phyloP scores from a whole-genome alignment of 768 basidiomycete species.

The Phlegmacium glaucopus region DNA sequence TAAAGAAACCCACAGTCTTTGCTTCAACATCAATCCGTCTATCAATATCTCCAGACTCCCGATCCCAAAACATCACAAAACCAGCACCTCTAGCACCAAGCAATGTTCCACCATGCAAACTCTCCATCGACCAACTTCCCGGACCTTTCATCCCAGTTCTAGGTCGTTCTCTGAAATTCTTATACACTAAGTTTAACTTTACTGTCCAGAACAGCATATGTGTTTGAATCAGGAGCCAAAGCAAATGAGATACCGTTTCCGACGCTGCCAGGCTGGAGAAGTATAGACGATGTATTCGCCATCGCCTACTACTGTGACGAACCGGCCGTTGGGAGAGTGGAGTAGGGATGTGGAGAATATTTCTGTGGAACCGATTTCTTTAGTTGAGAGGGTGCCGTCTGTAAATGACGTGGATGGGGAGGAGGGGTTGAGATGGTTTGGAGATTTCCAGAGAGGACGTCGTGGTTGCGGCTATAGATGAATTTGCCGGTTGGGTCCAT shows the following conservation, averaged over 20 bases:
- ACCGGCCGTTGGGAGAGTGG: conserved; percentile 95
- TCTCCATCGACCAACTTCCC: conserved; percentile 82
- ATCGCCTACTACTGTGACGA: conserved; percentile 95
- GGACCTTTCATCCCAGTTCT: conserved; percentile 71
- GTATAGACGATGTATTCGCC: too few species aligned
- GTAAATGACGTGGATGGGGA: conserved; percentile 27
- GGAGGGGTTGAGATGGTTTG: conserved; percentile 39
- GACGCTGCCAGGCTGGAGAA: conserved; percentile 94
- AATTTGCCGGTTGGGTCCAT: conserved; percentile 95
- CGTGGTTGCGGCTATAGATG: too few species aligned
- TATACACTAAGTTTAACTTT: conserved; percentile 84
- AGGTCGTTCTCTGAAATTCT: conserved; percentile 87
- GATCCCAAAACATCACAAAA: conserved; percentile 93
- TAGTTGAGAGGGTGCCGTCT: conserved; percentile 79
- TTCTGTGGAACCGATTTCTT: conserved; percentile 94
- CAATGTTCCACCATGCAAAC: conserved; percentile 81
- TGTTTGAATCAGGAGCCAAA: conserved; percentile 95
- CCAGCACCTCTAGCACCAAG: conserved; percentile 83
- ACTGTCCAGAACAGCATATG: conserved; percentile 91
- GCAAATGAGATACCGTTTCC: conserved; percentile 91
- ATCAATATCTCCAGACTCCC: conserved; percentile 92
- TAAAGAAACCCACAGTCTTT: conserved; percentile 82
- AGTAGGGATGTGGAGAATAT: conserved; percentile 82
- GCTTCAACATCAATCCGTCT: conserved; percentile 94
- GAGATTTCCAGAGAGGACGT: conserved; percentile 86